phyloP scores from a whole-genome alignment of 2,329 filamentous ascomycete species.

The Epichloe gansuensis region DNA sequence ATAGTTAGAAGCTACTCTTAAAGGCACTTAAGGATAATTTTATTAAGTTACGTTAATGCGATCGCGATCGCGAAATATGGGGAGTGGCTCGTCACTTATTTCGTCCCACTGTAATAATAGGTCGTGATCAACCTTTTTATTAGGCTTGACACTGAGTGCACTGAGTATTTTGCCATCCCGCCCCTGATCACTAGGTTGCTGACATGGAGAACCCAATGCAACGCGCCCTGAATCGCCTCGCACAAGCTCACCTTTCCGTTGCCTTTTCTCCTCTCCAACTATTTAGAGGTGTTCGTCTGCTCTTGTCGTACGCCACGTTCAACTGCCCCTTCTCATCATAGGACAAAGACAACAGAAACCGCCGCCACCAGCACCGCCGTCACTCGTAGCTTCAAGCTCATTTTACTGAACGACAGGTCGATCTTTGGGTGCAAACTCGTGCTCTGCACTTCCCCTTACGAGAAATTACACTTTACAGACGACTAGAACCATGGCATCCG shows the following conservation, averaged over 20 bases:
- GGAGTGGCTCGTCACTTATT: too few relatives aligned
- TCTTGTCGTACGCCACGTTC: too few relatives aligned
- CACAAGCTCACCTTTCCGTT: neutral
- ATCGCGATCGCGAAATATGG: too few relatives aligned
- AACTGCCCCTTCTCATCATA: neutral
- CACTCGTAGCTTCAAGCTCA: neutral
- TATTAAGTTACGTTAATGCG: too few relatives aligned
- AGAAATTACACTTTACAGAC: neutral
- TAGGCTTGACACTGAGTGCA: neutral
- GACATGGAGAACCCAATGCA: too few relatives aligned
- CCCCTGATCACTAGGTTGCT: too few relatives aligned
- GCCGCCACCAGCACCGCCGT: neutral
- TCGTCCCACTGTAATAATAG: too few relatives aligned
- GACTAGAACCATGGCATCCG: constrained; percentile 22
- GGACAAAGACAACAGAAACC: neutral
- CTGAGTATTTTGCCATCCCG: too few relatives aligned
- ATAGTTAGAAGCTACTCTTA: too few relatives aligned
- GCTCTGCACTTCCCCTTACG: neutral
- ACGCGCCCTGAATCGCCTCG: neutral
- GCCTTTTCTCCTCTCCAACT: neutral
- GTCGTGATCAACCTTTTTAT: neutral
- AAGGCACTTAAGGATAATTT: too few relatives aligned
- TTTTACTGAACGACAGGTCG: neutral
- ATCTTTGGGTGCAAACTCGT: neutral
- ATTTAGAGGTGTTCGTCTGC: neutral